phyloP scores from a whole-genome alignment of 2,329 filamentous ascomycete species.

The Ceratocystiopsis sp. region DNA sequence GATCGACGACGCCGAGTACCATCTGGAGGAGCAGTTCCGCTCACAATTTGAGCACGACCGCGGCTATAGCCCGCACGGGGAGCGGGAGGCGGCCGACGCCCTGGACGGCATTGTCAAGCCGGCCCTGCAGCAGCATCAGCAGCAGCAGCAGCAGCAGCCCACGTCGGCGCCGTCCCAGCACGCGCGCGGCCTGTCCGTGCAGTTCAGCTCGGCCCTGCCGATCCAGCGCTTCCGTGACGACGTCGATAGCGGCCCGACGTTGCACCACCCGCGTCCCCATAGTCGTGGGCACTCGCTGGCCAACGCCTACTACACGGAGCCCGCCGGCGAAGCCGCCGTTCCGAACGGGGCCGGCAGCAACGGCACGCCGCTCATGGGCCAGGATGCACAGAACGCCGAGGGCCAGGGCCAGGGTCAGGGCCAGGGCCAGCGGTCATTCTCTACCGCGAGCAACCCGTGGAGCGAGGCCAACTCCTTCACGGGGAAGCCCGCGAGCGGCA shows the following conservation, averaged over 20 bases:
- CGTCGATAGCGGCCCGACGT: conserved; percentile 34
- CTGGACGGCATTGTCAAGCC: conserved; percentile 1
- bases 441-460: conserved; percentile 47
- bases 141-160: conserved; percentile 5
- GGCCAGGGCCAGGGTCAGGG: too few species aligned
- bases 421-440: conserved; percentile 29
- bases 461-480: conserved; percentile 29
- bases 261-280: conserved; percentile 60
- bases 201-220: conserved; percentile 23
- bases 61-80: conserved; percentile 51
- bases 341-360: too few species aligned
- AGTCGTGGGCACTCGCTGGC: conserved; percentile 56
- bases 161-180: conserved; percentile 2
- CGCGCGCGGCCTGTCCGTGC: conserved; percentile 24
- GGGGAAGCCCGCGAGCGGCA: conserved; percentile 16
- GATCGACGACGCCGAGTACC: conserved; percentile 73
- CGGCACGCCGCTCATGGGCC: conserved; percentile 41
- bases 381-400: conserved; percentile 16
- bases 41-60: conserved; percentile 58
- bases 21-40: conserved; percentile 63
- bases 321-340: conserved; percentile 13
- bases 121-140: conserved; percentile 7
- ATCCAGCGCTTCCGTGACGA: conserved; percentile 35
- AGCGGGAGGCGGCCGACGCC: conserved; percentile 16
- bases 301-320: conserved; percentile 45